A percentile compares a stretch with the other conserved stretches of the same genome.
Evolutionary conservation across 1,284 basidiomycete species (phyloP).

Genomic region (Phellopilus nigrolimitatus): DNA sequence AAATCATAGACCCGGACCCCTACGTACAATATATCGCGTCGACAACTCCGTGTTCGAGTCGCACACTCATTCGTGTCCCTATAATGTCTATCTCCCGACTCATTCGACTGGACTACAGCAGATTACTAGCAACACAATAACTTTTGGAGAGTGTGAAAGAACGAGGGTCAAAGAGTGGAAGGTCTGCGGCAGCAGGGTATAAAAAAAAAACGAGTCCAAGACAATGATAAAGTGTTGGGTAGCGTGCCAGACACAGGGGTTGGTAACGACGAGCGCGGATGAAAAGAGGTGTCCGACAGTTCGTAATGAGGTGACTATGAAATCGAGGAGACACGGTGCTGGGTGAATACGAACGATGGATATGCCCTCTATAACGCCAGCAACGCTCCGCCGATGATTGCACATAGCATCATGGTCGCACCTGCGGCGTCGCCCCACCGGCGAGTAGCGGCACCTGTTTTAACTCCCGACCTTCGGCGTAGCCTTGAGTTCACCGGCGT

Average conservation of each 20-base stretch:
- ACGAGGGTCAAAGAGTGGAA: slow-evolving; percentile 11
- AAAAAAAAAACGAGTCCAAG: slow-evolving; percentile 7
- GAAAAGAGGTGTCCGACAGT: neutral
- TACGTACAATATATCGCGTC: no score
- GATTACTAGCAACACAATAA: no score
- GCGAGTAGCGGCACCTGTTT: slow-evolving; percentile 6
- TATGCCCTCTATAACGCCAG: slow-evolving; percentile 8
- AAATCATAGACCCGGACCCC: no score
- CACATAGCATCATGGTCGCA: slow-evolving; percentile 2
- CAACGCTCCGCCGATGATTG: slow-evolving; percentile 4
- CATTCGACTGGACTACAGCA: no score
- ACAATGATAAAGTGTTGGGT: neutral
- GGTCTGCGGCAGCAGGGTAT: slow-evolving; percentile 17
- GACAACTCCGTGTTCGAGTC: no score
- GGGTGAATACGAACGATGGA: neutral
- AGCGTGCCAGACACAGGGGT: slow-evolving; percentile 12
- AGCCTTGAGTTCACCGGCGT: slow-evolving; percentile 7
- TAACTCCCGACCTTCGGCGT: neutral
- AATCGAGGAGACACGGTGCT: neutral
- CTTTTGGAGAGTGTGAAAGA: no score
- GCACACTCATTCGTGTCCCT: no score
- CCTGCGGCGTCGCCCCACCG: neutral
- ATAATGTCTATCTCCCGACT: no score
- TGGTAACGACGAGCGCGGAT: neutral
- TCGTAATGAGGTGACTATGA: neutral